Percentiles rank a stretch among this genome's conserved stretches.
Conservation (phyloP, 768 basidiomycete species). For the Boletellus ananiceps region DNA sequence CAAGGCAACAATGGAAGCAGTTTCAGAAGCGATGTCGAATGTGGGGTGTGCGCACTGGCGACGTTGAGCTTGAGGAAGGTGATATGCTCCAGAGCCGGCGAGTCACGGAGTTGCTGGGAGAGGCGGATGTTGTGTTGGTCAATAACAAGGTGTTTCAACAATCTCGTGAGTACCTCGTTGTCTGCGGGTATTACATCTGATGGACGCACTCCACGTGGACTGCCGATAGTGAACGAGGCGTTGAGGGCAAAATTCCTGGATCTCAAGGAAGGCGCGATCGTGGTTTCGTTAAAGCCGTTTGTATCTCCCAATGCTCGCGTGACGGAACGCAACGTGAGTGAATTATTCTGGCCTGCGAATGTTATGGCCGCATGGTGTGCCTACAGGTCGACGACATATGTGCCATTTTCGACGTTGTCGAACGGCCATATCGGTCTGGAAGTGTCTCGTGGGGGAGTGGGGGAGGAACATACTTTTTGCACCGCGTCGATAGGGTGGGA, state of each 20-base stretch:
- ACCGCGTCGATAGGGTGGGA: slow-evolving; percentile 69
- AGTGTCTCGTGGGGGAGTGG: slow-evolving; percentile 79
- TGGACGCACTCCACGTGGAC: neutral
- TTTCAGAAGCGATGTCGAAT: slow-evolving; percentile 74
- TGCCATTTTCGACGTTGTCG: slow-evolving; percentile 75
- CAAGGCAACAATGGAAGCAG: slow-evolving; percentile 68
- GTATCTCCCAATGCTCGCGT: slow-evolving; percentile 72
- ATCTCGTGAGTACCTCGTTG: slow-evolving; percentile 49
- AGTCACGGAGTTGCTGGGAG: slow-evolving; percentile 62
- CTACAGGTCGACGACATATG: slow-evolving; percentile 69
- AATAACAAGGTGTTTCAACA: slow-evolving; percentile 84
- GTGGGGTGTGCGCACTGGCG: slow-evolving; percentile 83
- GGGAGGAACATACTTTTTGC: slow-evolving; percentile 69
- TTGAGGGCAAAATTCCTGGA: slow-evolving; percentile 89
- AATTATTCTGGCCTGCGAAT: neutral
- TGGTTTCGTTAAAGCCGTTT: slow-evolving; percentile 86
- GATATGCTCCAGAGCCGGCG: slow-evolving; percentile 73
- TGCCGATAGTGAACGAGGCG: slow-evolving; percentile 70
- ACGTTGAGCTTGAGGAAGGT: slow-evolving; percentile 76
- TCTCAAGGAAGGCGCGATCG: slow-evolving; percentile 86
- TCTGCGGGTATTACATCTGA: neutral
- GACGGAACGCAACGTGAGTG: slow-evolving; percentile 75
- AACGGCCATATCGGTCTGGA: slow-evolving; percentile 62
- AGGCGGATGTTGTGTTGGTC: slow-evolving; percentile 89
- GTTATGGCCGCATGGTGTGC: neutral